Evolutionary conservation across 2,329 filamentous ascomycete genomes (phyloP).

Genomic region (Pyrenophora tritici-repentis): DNA sequence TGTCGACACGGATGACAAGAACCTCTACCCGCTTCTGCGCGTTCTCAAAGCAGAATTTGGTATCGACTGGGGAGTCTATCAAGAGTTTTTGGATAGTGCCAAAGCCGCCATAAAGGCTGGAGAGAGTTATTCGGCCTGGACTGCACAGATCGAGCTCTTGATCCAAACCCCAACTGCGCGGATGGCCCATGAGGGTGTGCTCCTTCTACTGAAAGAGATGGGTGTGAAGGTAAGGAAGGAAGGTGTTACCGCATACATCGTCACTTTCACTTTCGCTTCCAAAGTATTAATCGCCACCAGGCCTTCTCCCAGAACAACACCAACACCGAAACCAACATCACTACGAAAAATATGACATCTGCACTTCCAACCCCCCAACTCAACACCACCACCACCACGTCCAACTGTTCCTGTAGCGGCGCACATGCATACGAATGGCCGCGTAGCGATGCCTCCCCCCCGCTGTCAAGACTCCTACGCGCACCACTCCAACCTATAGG

Average conservation of each 20-base stretch:
- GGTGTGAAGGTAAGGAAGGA: conserved; percentile 73
- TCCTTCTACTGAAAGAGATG: conserved; percentile 18
- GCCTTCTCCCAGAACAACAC: not conserved
- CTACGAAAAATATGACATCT: not conserved
- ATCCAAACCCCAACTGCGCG: not conserved
- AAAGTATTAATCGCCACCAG: not conserved
- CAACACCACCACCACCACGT: not conserved
- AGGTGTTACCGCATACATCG: conserved; percentile 47
- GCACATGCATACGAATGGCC: not conserved
- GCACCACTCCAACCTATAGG: conserved; percentile 39
- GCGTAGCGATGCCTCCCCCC: not conserved
- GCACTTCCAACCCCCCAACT: not conserved
- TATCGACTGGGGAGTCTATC: conserved; percentile 18
- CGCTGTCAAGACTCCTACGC: conserved; percentile 57
- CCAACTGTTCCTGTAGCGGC: not conserved
- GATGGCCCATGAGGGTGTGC: conserved; percentile 18
- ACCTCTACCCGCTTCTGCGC: conserved; percentile 8
- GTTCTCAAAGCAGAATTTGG: conserved; percentile 17
- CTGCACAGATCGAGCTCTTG: conserved; percentile 18
- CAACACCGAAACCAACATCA: not conserved
- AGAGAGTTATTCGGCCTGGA: conserved; percentile 14
- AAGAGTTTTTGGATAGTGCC: conserved; percentile 18
- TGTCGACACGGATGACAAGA: not conserved
- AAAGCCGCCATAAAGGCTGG: conserved; percentile 1
- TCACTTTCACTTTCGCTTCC: conserved; percentile 70